Evolutionary conservation across 2,329 filamentous ascomycete genomes (phyloP).

Genomic region (Pseudogymnoascus sp.): DNA sequence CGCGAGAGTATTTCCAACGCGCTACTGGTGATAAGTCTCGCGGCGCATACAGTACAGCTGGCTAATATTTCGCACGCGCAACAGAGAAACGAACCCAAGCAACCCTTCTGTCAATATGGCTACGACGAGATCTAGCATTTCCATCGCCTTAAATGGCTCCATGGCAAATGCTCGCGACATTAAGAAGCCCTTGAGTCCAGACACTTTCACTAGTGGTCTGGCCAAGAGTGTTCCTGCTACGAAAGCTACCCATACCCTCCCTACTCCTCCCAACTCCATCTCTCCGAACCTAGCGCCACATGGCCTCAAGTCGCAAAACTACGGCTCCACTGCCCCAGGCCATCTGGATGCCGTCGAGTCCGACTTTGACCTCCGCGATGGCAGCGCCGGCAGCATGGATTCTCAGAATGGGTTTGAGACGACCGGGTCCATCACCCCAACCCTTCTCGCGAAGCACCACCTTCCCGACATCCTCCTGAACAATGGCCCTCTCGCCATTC

Average conservation of each 20-base stretch:
- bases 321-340: constrained; percentile 3
- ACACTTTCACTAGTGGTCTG: constrained; percentile 67
- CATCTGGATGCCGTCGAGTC: constrained; percentile 64
- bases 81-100: constrained; percentile 26
- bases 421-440: constrained; percentile 73
- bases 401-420: constrained; percentile 48
- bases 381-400: constrained; percentile 38
- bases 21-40: not conserved
- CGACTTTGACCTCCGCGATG: constrained; percentile 77
- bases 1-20: not conserved
- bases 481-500: constrained; percentile 86
- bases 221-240: constrained; percentile 48
- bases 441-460: constrained; percentile 80
- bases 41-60: constrained; percentile 2
- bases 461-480: constrained; percentile 83
- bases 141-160: constrained; percentile 15
- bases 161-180: constrained; percentile 45
- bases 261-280: constrained; percentile 91
- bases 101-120: constrained; percentile 41
- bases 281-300: constrained; percentile 80
- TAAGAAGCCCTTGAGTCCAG: constrained; percentile 52
- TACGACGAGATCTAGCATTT: constrained; percentile 47
- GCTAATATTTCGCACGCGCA: constrained; percentile 20
- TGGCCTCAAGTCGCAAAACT: constrained; percentile 57
- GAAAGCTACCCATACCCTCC: constrained; percentile 57